Evolutionary conservation across 768 basidiomycete species (phyloP).

Genomic region (Boletellus ananiceps): DNA sequence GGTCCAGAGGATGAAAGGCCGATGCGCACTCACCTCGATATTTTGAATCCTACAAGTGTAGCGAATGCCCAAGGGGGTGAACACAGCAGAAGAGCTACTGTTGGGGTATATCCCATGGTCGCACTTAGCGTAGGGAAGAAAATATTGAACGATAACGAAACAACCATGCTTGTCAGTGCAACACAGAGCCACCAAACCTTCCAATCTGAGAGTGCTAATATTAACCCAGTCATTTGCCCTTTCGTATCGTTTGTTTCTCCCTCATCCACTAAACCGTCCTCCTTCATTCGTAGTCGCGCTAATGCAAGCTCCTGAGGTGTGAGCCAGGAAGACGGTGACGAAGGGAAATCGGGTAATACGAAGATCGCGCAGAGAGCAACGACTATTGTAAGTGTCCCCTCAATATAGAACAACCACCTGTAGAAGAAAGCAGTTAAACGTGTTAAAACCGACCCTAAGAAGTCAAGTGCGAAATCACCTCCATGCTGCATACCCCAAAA

Average conservation of each 20-base stretch:
- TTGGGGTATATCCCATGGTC: conserved; percentile 66
- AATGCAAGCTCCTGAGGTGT: conserved; percentile 52
- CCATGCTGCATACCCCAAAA: conserved; percentile 68
- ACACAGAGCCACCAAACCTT: conserved; percentile 81
- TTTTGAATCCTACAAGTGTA: conserved; percentile 48
- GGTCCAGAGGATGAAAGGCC: neutral
- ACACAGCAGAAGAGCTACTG: conserved; percentile 66
- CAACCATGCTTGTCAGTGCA: conserved; percentile 49
- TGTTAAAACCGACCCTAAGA: neutral
- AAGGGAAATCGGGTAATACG: conserved; percentile 72
- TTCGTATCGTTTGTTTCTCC: conserved; percentile 35
- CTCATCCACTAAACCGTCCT: conserved; percentile 57
- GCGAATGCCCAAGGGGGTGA: conserved; percentile 67
- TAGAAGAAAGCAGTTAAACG: neutral
- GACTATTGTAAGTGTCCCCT: conserved; percentile 52
- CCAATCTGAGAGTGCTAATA: conserved; percentile 66
- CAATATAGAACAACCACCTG: conserved; percentile 73
- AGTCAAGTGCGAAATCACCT: conserved; percentile 37
- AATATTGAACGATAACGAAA: conserved; percentile 71
- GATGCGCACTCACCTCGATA: conserved; percentile 40
- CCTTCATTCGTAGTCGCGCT: conserved; percentile 56
- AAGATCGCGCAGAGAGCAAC: conserved; percentile 52
- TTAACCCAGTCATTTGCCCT: conserved; percentile 42
- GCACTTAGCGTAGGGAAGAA: conserved; percentile 75
- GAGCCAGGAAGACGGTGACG: conserved; percentile 56